A percentile compares a stretch with the other conserved stretches of the same genome.
These are phyloP conservation scores for Sporobolomyces roseus DNA, from an alignment of 768 basidiomycete genomes.

Conservation along the genomic window DNA sequence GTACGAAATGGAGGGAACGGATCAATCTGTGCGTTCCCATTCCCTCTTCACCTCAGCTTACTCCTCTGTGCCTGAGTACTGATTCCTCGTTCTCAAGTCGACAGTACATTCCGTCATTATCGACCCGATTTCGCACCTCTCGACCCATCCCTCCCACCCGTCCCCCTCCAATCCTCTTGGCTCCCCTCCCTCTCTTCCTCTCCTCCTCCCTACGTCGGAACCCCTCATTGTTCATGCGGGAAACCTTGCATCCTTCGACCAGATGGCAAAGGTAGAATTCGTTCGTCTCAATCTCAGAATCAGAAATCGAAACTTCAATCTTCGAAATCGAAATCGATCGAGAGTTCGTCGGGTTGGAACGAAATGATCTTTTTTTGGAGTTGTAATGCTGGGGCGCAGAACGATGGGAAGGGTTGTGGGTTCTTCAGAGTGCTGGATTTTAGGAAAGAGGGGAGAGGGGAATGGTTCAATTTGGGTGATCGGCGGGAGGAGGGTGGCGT, in stretches of 20 bases:
- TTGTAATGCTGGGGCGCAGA: conserved; percentile 41
- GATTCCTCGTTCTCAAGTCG: too few species aligned
- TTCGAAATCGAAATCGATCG: neutral
- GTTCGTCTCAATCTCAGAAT: neutral
- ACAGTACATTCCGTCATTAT: conserved; percentile 44
- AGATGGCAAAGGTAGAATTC: conserved; percentile 31
- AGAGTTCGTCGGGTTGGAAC: neutral
- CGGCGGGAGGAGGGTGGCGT: neutral
- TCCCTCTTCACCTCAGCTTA: neutral
- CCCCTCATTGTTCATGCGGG: conserved; percentile 43
- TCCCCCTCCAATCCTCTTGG: conserved; percentile 7
- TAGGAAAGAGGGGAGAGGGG: conserved; percentile 27
- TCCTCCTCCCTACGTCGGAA: conserved; percentile 6
- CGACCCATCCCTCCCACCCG: conserved; percentile 9
- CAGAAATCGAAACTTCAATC: neutral
- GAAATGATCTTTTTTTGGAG: conserved; percentile 42
- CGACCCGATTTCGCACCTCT: conserved; percentile 43
- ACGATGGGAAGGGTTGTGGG: conserved; percentile 41
- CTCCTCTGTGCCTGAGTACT: neutral
- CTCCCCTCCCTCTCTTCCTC: conserved; percentile 1
- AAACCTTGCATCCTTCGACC: conserved; percentile 41
- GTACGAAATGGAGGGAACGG: conserved; percentile 36
- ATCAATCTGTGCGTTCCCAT: conserved; percentile 38
- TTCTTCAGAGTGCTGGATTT: conserved; percentile 37
- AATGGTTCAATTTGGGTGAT: conserved; percentile 3